Evolutionary conservation across 345 rosid genomes (phyloP).

Genomic region (Murraya paniculata): DNA sequence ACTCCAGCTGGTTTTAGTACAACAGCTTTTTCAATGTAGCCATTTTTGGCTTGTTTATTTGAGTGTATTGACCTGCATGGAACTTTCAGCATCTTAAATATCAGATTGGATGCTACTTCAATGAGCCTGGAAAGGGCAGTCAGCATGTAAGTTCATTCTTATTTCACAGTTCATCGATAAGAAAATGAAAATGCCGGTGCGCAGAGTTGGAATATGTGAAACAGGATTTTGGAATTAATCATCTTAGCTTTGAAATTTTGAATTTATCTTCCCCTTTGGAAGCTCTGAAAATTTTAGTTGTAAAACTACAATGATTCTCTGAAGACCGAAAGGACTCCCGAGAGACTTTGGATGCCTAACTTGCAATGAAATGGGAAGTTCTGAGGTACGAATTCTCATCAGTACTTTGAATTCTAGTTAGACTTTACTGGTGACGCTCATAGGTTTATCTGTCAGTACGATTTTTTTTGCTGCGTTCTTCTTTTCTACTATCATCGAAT

Average conservation of each 20-base stretch:
- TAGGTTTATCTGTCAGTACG: background rate
- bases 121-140: background rate
- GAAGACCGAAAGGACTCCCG: background rate
- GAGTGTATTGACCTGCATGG: background rate
- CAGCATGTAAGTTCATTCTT: background rate
- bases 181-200: background rate
- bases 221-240: background rate
- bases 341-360: background rate
- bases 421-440: background rate
- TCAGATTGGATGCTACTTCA: background rate
- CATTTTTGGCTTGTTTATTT: background rate
- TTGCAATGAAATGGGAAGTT: background rate
- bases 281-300: background rate
- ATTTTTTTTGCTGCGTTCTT: background rate
- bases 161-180: background rate
- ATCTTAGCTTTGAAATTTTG: background rate
- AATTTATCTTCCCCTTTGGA: background rate
- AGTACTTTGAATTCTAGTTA: background rate
- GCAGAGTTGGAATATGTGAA: background rate
- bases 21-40: background rate
- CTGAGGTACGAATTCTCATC: background rate
- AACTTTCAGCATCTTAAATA: background rate
- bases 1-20: background rate
- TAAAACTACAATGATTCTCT: background rate
- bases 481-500: background rate